Evolutionary conservation across 371 early-diverging fungal genomes (phyloP).

Genomic region (Apophysomyces trapeziformis): DNA sequence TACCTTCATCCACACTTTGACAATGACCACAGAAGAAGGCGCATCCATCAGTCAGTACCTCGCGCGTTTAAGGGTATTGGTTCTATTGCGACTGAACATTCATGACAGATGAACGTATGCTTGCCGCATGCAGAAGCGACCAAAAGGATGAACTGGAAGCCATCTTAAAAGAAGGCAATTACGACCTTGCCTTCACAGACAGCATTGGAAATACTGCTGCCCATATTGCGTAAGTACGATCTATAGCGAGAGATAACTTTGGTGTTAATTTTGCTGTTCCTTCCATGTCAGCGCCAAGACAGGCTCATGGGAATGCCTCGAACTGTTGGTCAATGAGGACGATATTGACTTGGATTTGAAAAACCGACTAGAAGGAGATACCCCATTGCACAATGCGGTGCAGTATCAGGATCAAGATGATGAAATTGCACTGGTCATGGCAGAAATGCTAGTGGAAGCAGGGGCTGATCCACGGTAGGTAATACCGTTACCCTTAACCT

Average conservation of each 20-base stretch:
- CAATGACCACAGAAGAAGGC: slow-evolving; percentile 18
- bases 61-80: neutral
- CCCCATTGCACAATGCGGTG: slow-evolving; percentile 71
- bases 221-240: slow-evolving; percentile 66
- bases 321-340: slow-evolving; percentile 53
- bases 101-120: slow-evolving; percentile 53
- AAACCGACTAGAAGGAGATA: slow-evolving; percentile 61
- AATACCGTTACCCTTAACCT: neutral
- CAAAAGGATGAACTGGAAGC: slow-evolving; percentile 55
- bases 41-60: slow-evolving; percentile 16
- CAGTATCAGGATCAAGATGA: slow-evolving; percentile 47
- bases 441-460: slow-evolving; percentile 53
- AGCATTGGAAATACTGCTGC: slow-evolving; percentile 69
- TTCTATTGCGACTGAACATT: neutral
- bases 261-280: no score
- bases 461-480: slow-evolving; percentile 59
- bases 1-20: neutral
- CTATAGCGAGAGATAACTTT: neutral
- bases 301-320: slow-evolving; percentile 64
- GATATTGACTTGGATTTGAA: slow-evolving; percentile 61
- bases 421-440: slow-evolving; percentile 57
- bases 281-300: slow-evolving; percentile 50
- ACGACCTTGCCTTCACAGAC: slow-evolving; percentile 61
- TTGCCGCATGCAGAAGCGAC: slow-evolving; percentile 59
- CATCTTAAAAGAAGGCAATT: slow-evolving; percentile 37